Conservation (phyloP, 1,284 basidiomycete species). For the Hemileccinum hortonii region DNA sequence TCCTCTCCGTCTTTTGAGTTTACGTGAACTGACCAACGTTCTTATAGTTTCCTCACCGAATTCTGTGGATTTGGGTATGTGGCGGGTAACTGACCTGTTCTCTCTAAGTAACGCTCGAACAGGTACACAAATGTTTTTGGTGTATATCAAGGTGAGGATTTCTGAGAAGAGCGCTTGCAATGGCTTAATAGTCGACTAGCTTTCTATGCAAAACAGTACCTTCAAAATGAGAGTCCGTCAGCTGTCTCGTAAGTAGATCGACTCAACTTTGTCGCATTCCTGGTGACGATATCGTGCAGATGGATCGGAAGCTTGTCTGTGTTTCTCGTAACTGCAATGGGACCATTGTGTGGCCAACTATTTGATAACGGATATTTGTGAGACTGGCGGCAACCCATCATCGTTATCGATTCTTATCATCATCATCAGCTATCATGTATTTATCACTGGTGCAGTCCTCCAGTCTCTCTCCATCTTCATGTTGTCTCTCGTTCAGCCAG, state of each 20-base stretch:
- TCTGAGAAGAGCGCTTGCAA: not conserved
- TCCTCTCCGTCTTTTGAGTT: not conserved
- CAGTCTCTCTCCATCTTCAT: conserved; percentile 35
- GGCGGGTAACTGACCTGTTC: not conserved
- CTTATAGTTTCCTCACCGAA: conserved; percentile 25
- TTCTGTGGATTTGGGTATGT: conserved; percentile 32
- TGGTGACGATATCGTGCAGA: conserved; percentile 12
- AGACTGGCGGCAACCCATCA: not conserved
- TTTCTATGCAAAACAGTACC: conserved; percentile 30
- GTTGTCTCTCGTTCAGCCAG: conserved; percentile 36
- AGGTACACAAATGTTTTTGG: conserved; percentile 31
- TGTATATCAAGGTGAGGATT: conserved; percentile 35
- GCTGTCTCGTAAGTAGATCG: conserved; percentile 27
- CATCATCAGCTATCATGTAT: conserved; percentile 11
- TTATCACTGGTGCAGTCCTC: conserved; percentile 25
- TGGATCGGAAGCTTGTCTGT: conserved; percentile 30
- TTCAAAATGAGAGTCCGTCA: conserved; percentile 32
- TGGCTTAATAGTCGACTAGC: conserved; percentile 13
- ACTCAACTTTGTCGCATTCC: not conserved
- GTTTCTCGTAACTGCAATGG: conserved; percentile 23
- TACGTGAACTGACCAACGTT: not conserved
- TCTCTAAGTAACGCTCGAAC: not conserved
- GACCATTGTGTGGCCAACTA: conserved; percentile 25
- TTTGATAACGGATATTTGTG: conserved; percentile 36
- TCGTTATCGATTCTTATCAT: not conserved